Evolutionary conservation across 129 eudicot species (phyloP), one percentile per base, ranked within the genome.

Genomic region (Dittrichia graveolens): DNA sequence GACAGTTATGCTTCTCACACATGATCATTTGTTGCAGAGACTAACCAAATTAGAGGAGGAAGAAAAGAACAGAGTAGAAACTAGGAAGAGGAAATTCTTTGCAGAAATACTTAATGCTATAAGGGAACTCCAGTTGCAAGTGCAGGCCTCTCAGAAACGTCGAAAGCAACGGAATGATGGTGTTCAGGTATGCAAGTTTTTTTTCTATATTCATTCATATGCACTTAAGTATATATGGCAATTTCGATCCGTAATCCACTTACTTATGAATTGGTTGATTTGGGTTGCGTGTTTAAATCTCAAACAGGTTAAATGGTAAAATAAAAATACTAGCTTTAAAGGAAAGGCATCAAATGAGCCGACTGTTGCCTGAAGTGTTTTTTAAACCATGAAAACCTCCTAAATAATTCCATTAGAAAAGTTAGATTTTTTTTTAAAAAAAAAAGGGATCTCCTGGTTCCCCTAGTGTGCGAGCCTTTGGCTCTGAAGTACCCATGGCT

Each of bases 101-200:
- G 91, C 91, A 42, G 99, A 90, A 72, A 81, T 95, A 83, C 89
- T 95, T 62, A 89, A 95, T 86, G 89, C 87, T 46, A 87, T 86
- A 50, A 87, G 97, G 65, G 99, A 95, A 77, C 79, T 95, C 82
- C 96, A 88, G 77, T 75, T 95, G 82, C 97, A 90, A 79, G 85
- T 95, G 45, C 96, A 87, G 78, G 96, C 99, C 67, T 61, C 88
- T 65, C 95, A 85, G 81, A 90, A 85, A 78, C 91, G 97, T 19
- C 82, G 97, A 68, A 95, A 90, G 84, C 96, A 88, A 74, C 83
- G 97, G 65, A 95, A 88, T 78, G 97, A 95, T 83, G 96, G 89
- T 79, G 97, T 95, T 75, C 95, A 86, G 87, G 99, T 77, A 83
- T 76, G 84, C 14, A 35, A 40, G 45, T 60, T 50, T 7, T 72